phyloP scores from a whole-genome alignment of 371 early-diverging fungal genomes.

The Catenaria anguillulae region DNA sequence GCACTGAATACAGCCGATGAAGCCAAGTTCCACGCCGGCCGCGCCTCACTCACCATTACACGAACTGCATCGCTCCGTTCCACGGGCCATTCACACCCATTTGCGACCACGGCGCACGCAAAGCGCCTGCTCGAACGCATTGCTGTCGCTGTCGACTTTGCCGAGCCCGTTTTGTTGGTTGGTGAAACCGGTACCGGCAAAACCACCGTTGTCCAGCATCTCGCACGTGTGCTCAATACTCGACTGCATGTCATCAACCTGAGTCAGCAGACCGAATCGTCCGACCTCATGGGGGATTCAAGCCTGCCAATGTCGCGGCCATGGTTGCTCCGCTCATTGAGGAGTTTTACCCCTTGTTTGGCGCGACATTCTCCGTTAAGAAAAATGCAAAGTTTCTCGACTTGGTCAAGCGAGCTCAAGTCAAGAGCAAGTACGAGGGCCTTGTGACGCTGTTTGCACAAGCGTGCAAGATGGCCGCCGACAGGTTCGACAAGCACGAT shows the following conservation, averaged over 20 bases:
- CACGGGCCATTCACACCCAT: background rate
- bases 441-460: constrained; percentile 54
- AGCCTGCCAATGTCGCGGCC: constrained; percentile 78
- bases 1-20: too few relatives aligned
- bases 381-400: constrained; percentile 74
- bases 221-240: constrained; percentile 64
- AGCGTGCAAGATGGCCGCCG: constrained; percentile 60
- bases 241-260: constrained; percentile 87
- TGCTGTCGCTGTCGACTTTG: constrained; percentile 53
- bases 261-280: constrained; percentile 94
- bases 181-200: constrained; percentile 99
- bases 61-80: background rate
- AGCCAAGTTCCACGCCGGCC: constrained; percentile 41
- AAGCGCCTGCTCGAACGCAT: constrained; percentile 64
- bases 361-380: constrained; percentile 69
- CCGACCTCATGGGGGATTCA: constrained; percentile 95
- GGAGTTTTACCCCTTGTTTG: constrained; percentile 69
- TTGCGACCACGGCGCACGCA: constrained; percentile 50
- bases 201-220: constrained; percentile 92
- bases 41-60: constrained; percentile 19
- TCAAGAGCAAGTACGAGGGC: constrained; percentile 61
- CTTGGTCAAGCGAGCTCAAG: constrained; percentile 49
- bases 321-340: constrained; percentile 69
- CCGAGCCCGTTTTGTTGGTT: constrained; percentile 82
- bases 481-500: constrained; percentile 25